Evolutionary conservation across 768 basidiomycete genomes (phyloP).

Genomic region (Russula earlei): DNA sequence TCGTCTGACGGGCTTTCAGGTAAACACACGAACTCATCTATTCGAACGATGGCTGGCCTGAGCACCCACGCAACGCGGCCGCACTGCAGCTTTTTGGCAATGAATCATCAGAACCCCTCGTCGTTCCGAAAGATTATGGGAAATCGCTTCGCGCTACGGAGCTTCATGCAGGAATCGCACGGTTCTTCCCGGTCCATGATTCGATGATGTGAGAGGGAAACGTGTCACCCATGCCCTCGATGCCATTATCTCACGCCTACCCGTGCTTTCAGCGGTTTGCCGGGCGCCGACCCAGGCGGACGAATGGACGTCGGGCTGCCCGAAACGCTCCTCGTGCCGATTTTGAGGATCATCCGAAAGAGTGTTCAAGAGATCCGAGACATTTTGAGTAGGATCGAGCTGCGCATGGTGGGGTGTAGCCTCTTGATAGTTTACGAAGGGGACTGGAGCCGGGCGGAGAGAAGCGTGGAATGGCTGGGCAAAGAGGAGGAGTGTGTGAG

Average conservation of each 20-base stretch:
- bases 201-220: conserved; percentile 9
- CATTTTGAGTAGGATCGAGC: conserved; percentile 43
- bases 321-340: conserved; percentile 38
- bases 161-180: conserved; percentile 64
- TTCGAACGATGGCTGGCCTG: not conserved
- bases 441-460: conserved; percentile 27
- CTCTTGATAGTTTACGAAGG: conserved; percentile 77
- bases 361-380: conserved; percentile 44
- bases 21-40: conserved; percentile 30
- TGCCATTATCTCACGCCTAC: conserved; percentile 8
- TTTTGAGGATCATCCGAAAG: conserved; percentile 46
- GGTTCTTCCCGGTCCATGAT: conserved; percentile 61
- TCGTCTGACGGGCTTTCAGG: conserved; percentile 86
- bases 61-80: conserved; percentile 50
- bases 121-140: conserved; percentile 70
- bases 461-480: conserved; percentile 11
- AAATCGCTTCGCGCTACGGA: conserved; percentile 59
- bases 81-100: conserved; percentile 31
- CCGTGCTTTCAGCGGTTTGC: conserved; percentile 6
- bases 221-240: not conserved
- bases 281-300: conserved; percentile 4
- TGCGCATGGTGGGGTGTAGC: conserved; percentile 78
- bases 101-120: conserved; percentile 34
- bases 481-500: too few species aligned
- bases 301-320: conserved; percentile 45